Evolutionary conservation across 768 basidiomycete species (phyloP), one percentile per base, ranked within the genome.

Genomic region (Boletus barrowsii): DNA sequence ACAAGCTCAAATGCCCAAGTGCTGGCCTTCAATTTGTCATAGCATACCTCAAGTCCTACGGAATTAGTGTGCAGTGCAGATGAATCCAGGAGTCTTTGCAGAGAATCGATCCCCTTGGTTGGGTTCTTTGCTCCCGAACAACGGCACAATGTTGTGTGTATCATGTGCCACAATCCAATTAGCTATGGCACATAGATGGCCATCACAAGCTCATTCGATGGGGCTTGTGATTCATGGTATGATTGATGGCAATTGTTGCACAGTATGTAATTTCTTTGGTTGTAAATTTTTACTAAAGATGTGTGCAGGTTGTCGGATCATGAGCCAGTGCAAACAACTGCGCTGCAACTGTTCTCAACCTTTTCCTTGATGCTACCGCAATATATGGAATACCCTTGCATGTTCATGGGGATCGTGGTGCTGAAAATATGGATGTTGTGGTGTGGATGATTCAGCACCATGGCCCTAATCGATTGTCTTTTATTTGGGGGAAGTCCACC

Each of bases 401-500:
- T 2, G 58, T 73, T 11, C 33, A 52, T 42, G 71, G 71, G 1
- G 70, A 73, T 45, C 48, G 47, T 13, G 68, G 68, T 7, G 61
- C 65, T 7, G 64, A 74, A 45, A 74, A 74, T 35, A 48, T 64
- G 1, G 58, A 60, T 15, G 62, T 71, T 24, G 60, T 67, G 0
- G 37, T 48, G 0, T 66, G 57, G 43, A 73, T 73, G 71, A 57
- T 73, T 6, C 47, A 57, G 48, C 39, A 54, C 10, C 44, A 35
- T 37, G 70, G 72, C 2, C 42, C 59, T 0, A 64, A 71, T n/a
- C 33, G 46, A 1, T 51, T 55, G 1, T 68, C 63, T 0, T 73
- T 70, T 37, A 42, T 74, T 11, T 73, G 69, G 68, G 68, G 64
- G 30, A 68, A 67, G 8, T 80, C 74, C 0, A 75, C 75, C 0